These are phyloP conservation scores for Eremochloa ophiuroides DNA, from an alignment of 176 grass and related monocot species.

Conservation along the genomic window DNA sequence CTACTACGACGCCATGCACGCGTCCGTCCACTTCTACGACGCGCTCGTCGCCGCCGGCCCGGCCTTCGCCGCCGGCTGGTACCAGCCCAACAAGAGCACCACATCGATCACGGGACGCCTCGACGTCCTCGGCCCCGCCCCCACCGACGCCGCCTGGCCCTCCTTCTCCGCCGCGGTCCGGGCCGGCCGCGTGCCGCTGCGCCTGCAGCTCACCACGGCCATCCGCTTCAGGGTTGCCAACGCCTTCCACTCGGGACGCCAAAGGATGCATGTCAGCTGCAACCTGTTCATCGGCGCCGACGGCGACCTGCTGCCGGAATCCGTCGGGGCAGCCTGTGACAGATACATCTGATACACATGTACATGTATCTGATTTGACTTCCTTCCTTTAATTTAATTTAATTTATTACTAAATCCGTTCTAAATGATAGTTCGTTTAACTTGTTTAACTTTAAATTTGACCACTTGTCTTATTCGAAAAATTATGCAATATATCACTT, in stretches of 20 bases:
- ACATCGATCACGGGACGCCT: conserved; percentile 27
- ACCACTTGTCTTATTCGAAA: too few species aligned
- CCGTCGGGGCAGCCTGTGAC: too few species aligned
- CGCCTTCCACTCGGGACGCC: conserved; percentile 25
- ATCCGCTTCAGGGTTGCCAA: conserved; percentile 37
- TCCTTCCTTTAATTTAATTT: too few species aligned
- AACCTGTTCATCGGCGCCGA: conserved; percentile 17
- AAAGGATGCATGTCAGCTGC: conserved; percentile 50
- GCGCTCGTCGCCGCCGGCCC: conserved; percentile 27
- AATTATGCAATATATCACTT: too few species aligned
- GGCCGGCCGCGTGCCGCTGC: conserved; percentile 25
- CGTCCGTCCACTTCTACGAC: conserved; percentile 37
- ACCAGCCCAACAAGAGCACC: conserved; percentile 60
- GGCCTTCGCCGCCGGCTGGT: conserved; percentile 38
- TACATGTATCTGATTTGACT: too few species aligned
- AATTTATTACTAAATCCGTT: too few species aligned
- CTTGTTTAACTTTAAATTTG: too few species aligned
- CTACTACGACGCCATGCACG: conserved; percentile 42
- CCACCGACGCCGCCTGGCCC: conserved; percentile 2
- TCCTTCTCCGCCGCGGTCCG: conserved; percentile 12
- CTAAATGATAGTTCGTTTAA: too few species aligned
- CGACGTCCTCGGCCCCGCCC: not conserved
- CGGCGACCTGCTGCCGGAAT: conserved; percentile 11
- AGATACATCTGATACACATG: too few species aligned
- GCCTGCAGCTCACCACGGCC: conserved; percentile 34